Evolutionary conservation across 2,329 filamentous ascomycete genomes (phyloP), one percentile per base, ranked within the genome.

Genomic region (Fusarium cicatricum): DNA sequence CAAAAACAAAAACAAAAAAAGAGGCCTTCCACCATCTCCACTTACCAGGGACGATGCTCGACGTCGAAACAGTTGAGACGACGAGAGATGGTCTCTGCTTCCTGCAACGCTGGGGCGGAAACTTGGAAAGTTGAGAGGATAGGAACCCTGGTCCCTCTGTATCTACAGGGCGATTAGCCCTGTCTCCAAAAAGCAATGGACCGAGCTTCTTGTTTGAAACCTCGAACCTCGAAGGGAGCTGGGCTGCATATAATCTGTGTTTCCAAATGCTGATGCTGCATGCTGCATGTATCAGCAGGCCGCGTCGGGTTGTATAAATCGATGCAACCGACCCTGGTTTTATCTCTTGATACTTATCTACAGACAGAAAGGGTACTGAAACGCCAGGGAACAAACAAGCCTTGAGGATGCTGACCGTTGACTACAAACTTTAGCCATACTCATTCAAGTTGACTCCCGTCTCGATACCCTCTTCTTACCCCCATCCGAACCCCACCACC

Each of bases 161-260:
- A 41, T 56, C 41, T 40, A 50, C 52, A 41, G 55, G 31, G 21
- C 19, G 26, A 58, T 56, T 44, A 53, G 55, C 54, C 53, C 47
- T 66, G 52, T 39, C 36, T 46, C 29, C 31, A 36, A 49, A 63
- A 52, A 58, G 43, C 34, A 59, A 64, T 56, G 46, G 55, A 51
- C 36, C 41, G 37, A 55, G 62, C 60, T 49, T 44, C 39, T 52
- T 40, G 34, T 37, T 37, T 63, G 60, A 64, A 67, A 64, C 64
- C 37, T 55, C n/a, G n/a, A n/a, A n/a, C n/a, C n/a, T n/a, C 59
- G 28, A 55, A 58, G 50, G 46, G 47, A 31, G 19, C 32, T 46
- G 50, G 49, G 43, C 43, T 42, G 52, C 55, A 46, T 56, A 36
- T 44, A 53, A 52, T 31, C 19, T 39, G 34, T 28, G 49, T 45